phyloP scores from a whole-genome alignment of 805 yeast species.

The Yueomyces sp. region DNA sequence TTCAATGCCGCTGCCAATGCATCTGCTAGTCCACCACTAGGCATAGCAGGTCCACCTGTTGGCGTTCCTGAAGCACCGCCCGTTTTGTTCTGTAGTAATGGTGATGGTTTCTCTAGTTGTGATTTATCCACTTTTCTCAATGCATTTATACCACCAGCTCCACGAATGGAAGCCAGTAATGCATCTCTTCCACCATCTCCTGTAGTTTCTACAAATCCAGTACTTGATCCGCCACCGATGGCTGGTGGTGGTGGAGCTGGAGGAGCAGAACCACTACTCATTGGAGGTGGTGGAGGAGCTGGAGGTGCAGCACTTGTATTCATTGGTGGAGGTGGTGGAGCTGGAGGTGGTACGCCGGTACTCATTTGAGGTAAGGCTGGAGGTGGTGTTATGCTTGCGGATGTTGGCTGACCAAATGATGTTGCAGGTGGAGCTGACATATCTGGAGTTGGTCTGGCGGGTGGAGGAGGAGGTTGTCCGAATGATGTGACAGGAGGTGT shows the following conservation, averaged over 20 bases:
- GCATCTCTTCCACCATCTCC: slow-evolving; percentile 64
- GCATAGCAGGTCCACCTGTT: slow-evolving; percentile 23
- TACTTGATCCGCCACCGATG: not conserved
- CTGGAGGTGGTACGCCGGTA: slow-evolving; percentile 14
- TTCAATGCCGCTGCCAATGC: slow-evolving; percentile 80
- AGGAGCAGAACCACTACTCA: slow-evolving; percentile 3
- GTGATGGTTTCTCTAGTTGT: slow-evolving; percentile 70
- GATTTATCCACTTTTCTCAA: slow-evolving; percentile 72
- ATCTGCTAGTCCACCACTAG: slow-evolving; percentile 53
- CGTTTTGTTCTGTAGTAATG: slow-evolving; percentile 53
- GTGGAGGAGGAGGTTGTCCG: slow-evolving; percentile 10
- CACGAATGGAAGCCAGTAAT: slow-evolving; percentile 71
- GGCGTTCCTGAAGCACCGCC: slow-evolving; percentile 21
- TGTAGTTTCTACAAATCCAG: slow-evolving; percentile 12
- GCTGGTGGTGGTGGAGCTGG: slow-evolving; percentile 6
- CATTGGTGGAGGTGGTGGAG: slow-evolving; percentile 9
- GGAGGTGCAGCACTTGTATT: slow-evolving; percentile 3
- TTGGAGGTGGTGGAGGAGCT: slow-evolving; percentile 11
- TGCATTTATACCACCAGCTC: slow-evolving; percentile 58
- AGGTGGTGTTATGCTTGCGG: slow-evolving; percentile 15
- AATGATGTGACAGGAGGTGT: slow-evolving; percentile 3
- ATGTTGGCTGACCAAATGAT: slow-evolving; percentile 1
- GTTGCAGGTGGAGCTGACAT: slow-evolving; percentile 11
- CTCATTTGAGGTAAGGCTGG: slow-evolving; percentile 2
- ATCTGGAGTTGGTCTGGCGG: slow-evolving; percentile 3